A percentile compares a stretch with the other conserved stretches of the same genome.
phyloP scores from a whole-genome alignment of 2,329 filamentous ascomycete genomes.

The Passalora sequoiae region DNA sequence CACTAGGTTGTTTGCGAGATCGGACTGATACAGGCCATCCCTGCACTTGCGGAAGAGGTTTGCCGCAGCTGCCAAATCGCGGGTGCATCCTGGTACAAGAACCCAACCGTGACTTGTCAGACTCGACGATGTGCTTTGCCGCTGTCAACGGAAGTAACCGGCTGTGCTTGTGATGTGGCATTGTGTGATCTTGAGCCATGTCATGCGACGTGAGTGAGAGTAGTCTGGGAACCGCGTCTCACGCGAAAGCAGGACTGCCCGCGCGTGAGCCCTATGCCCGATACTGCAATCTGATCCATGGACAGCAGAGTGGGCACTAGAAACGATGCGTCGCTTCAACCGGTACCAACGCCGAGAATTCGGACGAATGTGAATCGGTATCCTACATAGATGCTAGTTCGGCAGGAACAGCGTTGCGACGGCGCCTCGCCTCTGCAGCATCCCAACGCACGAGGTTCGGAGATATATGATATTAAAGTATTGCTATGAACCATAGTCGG shows the following conservation, averaged over 20 bases:
- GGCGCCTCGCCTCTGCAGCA: no score
- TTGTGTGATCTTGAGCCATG: conserved; percentile 1
- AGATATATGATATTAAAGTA: no score
- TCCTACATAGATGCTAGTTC: no score
- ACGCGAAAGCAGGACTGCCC: no score
- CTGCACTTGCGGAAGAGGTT: neutral
- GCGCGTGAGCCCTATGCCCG: no score
- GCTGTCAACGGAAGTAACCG: conserved; percentile 8
- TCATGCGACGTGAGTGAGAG: no score
- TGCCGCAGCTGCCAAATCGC: conserved; percentile 5
- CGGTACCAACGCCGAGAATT: no score
- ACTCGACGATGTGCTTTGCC: conserved; percentile 1
- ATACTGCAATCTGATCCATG: no score
- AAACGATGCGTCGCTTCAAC: neutral
- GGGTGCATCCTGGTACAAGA: conserved; percentile 1
- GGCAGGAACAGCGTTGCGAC: no score
- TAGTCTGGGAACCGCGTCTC: no score
- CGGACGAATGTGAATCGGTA: neutral
- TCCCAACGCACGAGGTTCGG: no score
- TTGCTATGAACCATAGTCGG: no score
- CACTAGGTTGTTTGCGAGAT: conserved; percentile 3
- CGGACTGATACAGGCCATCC: neutral
- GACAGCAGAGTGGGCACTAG: neutral
- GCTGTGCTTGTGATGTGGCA: neutral
- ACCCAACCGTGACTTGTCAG: neutral